phyloP scores from a whole-genome alignment of 305 asterid genomes.

The Ilex paraguariensis region DNA sequence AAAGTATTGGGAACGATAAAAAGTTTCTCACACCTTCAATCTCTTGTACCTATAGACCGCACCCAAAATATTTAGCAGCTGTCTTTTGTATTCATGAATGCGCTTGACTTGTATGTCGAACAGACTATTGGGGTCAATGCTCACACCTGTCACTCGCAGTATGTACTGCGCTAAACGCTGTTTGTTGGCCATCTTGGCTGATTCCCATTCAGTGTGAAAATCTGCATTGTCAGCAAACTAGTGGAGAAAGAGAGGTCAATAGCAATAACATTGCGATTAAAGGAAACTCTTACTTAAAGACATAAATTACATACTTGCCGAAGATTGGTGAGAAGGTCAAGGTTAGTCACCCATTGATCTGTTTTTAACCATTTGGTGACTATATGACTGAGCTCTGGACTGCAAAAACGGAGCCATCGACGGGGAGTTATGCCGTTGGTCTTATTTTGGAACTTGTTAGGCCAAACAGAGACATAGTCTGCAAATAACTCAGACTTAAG shows the following conservation, averaged over 20 bases:
- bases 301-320: constrained; percentile 53
- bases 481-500: constrained; percentile 77
- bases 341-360: constrained; percentile 91
- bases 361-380: constrained; percentile 98
- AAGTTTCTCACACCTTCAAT: constrained; percentile 67
- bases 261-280: background rate
- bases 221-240: constrained; percentile 84
- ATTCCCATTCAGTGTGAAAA: constrained; percentile 82
- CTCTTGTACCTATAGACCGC: constrained; percentile 95
- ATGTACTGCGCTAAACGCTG: constrained; percentile 75
- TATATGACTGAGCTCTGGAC: constrained; percentile 85
- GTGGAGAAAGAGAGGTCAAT: constrained; percentile 23
- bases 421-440: constrained; percentile 99
- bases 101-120: constrained; percentile 99
- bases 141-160: constrained; percentile 73
- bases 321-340: constrained; percentile 72
- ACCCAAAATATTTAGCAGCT: constrained; percentile 87
- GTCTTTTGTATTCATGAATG: constrained; percentile 98
- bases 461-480: constrained; percentile 97
- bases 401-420: constrained; percentile 94
- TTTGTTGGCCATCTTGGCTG: constrained; percentile 95
- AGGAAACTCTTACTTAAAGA: background rate
- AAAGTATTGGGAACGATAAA: constrained; percentile 10
- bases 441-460: constrained; percentile 91
- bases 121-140: constrained; percentile 77